These are phyloP conservation scores for Wickerhamomyces sydowiorum DNA, from an alignment of 805 yeast species.

Conservation along the genomic window DNA sequence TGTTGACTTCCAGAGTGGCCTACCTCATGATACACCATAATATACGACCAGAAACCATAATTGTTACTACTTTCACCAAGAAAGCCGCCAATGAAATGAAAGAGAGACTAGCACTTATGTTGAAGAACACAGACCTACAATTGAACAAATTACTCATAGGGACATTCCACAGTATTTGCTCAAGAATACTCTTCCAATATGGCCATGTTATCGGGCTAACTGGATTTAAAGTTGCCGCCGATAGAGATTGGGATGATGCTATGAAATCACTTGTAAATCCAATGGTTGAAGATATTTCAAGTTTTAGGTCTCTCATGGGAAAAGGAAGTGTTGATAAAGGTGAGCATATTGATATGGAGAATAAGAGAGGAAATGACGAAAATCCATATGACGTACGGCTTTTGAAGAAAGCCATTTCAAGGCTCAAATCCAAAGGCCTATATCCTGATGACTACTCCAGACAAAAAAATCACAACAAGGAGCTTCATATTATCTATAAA, in stretches of 20 bases:
- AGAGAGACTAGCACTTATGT: constrained; percentile 43
- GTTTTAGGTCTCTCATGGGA: background rate
- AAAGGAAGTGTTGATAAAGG: background rate
- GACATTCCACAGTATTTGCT: constrained; percentile 85
- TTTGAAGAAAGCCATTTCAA: constrained; percentile 27
- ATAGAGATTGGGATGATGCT: constrained; percentile 48
- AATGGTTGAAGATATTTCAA: constrained; percentile 13
- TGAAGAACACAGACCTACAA: constrained; percentile 27
- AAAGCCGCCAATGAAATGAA: constrained; percentile 87
- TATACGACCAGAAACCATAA: constrained; percentile 54
- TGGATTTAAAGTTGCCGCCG: constrained; percentile 54
- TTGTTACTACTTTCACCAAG: constrained; percentile 90
- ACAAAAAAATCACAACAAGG: constrained; percentile 23
- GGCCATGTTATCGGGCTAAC: constrained; percentile 45
- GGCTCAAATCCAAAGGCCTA: constrained; percentile 48
- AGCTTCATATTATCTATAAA: constrained; percentile 37
- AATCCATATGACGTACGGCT: constrained; percentile 9
- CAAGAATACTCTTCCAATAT: constrained; percentile 46
- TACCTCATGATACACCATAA: constrained; percentile 47
- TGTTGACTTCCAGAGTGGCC: constrained; percentile 74
- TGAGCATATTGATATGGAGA: constrained; percentile 2
- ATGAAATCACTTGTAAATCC: constrained; percentile 35
- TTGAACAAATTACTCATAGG: constrained; percentile 59
- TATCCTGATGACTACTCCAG: constrained; percentile 34
- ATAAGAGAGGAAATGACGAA: constrained; percentile 1